These are phyloP conservation scores for Gonapodya prolifera DNA, from an alignment of 192 early-diverging fungal species.

Conservation along the genomic window DNA sequence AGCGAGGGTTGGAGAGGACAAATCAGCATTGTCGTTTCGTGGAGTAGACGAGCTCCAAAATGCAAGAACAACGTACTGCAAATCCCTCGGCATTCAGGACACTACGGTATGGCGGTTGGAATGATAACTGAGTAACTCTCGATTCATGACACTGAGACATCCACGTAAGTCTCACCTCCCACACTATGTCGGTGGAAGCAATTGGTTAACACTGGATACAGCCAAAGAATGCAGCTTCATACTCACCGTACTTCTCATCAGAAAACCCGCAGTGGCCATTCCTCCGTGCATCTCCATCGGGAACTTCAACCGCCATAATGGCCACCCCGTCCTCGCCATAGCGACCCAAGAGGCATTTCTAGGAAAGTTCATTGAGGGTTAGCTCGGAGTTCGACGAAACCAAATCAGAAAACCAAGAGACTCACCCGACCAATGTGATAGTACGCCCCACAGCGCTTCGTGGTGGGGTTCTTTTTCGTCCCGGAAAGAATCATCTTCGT, in stretches of 20 bases:
- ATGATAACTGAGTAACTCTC: no score
- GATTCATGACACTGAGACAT: no score
- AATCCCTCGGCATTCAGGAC: background rate
- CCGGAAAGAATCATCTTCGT: background rate
- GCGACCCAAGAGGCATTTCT: background rate
- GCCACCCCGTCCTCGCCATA: background rate
- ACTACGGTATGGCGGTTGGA: background rate
- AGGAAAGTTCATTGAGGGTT: background rate
- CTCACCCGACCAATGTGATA: background rate
- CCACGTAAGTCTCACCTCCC: no score
- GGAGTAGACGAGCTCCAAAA: no score
- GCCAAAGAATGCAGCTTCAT: no score
- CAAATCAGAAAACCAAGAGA: background rate
- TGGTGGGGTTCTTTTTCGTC: background rate
- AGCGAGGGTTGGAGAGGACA: no score
- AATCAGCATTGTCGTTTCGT: no score
- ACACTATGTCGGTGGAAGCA: no score
- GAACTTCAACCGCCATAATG: background rate
- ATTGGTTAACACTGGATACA: no score
- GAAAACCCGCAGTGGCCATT: background rate
- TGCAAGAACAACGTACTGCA: background rate
- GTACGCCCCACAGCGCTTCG: background rate
- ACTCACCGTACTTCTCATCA: background rate
- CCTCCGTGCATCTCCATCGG: background rate
- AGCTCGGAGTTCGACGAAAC: background rate